phyloP scores from a whole-genome alignment of 2,329 filamentous ascomycete genomes.

The Exserohilum turcica region DNA sequence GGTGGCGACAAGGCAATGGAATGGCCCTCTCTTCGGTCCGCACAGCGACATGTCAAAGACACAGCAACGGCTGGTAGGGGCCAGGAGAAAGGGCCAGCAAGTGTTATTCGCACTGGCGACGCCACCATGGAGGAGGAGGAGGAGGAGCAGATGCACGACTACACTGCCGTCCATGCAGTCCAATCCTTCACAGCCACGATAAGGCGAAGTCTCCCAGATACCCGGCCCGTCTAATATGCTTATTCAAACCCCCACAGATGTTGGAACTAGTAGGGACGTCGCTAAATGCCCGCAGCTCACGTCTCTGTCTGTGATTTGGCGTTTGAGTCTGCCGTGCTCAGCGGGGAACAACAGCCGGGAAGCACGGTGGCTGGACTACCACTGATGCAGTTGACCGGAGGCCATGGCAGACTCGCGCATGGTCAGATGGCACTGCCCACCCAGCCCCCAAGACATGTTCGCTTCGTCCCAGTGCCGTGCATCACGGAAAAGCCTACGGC shows the following conservation, averaged over 20 bases:
- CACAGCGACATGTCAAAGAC: neutral
- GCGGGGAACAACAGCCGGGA: slow-evolving; percentile 13
- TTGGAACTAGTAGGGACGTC: slow-evolving; percentile 8
- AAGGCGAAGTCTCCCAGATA: slow-evolving; percentile 25
- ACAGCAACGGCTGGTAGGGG: neutral
- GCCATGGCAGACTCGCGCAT: slow-evolving; percentile 14
- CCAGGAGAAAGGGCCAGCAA: neutral
- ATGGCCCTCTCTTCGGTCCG: slow-evolving; percentile 1
- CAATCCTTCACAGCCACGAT: slow-evolving; percentile 23
- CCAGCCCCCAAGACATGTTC: slow-evolving; percentile 6
- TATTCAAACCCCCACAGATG: slow-evolving; percentile 15
- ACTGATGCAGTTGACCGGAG: slow-evolving; percentile 22
- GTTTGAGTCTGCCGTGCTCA: slow-evolving; percentile 1
- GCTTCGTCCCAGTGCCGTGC: slow-evolving; percentile 12
- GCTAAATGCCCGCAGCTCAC: slow-evolving; percentile 14
- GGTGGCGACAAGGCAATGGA: neutral
- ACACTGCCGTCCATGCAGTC: slow-evolving; percentile 7
- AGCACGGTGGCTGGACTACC: slow-evolving; percentile 11
- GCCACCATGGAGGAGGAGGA: too few relatives aligned
- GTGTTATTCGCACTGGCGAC: neutral
- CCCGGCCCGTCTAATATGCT: slow-evolving; percentile 12
- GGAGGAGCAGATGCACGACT: neutral
- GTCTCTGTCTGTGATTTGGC: slow-evolving; percentile 20
- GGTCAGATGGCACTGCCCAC: slow-evolving; percentile 18
- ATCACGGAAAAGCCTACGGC: slow-evolving; percentile 18